A percentile compares a stretch with the other conserved stretches of the same genome.
Evolutionary conservation across 176 grass and related monocot species (phyloP).

Genomic region (Triticum urartu): DNA sequence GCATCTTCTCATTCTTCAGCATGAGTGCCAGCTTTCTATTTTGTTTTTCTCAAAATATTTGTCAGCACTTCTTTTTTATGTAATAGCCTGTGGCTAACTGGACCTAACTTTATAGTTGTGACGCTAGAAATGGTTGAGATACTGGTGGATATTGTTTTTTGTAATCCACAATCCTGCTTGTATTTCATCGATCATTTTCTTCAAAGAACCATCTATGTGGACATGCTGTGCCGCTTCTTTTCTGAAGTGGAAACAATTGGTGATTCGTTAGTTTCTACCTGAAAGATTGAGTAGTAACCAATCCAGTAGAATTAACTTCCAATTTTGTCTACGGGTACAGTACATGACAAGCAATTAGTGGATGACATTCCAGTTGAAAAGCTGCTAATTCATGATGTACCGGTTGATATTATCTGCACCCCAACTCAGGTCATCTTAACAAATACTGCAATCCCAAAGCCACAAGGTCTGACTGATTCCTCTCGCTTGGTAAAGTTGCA

Average conservation of each 20-base stretch:
- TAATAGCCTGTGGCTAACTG: constrained; percentile 13
- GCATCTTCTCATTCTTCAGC: neutral
- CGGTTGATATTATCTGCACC: constrained; percentile 89
- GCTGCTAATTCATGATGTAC: constrained; percentile 91
- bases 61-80: neutral
- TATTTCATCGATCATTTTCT: neutral
- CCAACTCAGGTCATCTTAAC: constrained; percentile 90
- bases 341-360: constrained; percentile 96
- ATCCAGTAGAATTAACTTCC: neutral
- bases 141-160: neutral
- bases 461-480: constrained; percentile 60
- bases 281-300: neutral
- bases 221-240: neutral
- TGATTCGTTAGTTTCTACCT: neutral
- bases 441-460: constrained; percentile 75
- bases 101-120: neutral
- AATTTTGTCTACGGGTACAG: constrained; percentile 37
- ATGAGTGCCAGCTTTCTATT: neutral
- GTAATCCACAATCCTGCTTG: neutral
- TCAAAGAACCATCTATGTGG: neutral
- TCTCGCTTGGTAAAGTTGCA: neutral
- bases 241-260: constrained; percentile 1
- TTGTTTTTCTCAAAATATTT: neutral
- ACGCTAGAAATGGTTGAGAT: neutral
- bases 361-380: constrained; percentile 87